Conservation (phyloP, 257 asterid genomes). For the Dorcoceras hygrometricum region DNA sequence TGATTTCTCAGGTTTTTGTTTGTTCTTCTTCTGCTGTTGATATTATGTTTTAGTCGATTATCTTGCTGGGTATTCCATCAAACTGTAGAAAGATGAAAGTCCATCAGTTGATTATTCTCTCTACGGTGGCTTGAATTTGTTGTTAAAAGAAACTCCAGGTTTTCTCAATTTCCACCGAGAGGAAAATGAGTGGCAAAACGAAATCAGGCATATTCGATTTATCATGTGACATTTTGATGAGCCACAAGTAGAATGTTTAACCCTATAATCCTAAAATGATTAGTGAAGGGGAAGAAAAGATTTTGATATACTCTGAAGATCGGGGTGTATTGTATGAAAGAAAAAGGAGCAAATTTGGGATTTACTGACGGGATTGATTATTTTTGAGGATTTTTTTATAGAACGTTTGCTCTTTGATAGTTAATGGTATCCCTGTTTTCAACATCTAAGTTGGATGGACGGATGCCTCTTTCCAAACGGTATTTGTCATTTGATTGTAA, state of each 20-base stretch:
- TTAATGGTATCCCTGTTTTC: background rate
- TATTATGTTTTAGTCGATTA: background rate
- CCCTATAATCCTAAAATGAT: background rate
- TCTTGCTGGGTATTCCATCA: background rate
- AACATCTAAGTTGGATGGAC: background rate
- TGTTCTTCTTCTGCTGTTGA: background rate
- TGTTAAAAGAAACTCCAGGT: background rate
- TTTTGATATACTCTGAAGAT: background rate
- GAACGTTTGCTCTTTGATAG: background rate
- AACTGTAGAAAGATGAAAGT: background rate
- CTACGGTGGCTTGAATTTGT: background rate
- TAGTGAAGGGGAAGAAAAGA: background rate
- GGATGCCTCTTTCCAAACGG: background rate
- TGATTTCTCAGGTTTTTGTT: constrained; percentile 73
- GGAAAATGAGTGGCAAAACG: background rate
- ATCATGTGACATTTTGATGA: background rate
- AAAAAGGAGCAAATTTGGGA: background rate
- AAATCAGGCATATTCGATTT: background rate
- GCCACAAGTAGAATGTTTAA: background rate
- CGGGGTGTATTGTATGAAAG: background rate
- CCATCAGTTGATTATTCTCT: background rate
- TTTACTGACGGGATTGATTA: background rate
- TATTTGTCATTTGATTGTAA: background rate
- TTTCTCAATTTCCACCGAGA: constrained; percentile 1
- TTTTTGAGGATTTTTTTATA: background rate